Evolutionary conservation across 345 rosid species (phyloP), one percentile per base, ranked within the genome.

Genomic region (Arabidopsis suecica): DNA sequence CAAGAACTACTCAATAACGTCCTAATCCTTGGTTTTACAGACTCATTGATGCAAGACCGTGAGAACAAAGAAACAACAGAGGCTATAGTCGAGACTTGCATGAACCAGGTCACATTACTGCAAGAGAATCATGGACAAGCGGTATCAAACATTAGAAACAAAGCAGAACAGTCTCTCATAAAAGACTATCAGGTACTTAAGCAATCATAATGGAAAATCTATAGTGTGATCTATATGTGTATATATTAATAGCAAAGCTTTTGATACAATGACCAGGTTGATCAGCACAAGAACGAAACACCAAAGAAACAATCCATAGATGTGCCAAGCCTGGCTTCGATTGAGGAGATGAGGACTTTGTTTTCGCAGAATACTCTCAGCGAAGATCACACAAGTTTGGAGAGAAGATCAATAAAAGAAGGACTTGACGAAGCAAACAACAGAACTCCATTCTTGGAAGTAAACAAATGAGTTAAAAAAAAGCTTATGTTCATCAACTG

Each of bases 271-370:
- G 69, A 61, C 44, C 85, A 91, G 96, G 87, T 89, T 58, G 97
- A 89, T 76, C 77, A 84, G 65, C 77, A 72, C 18, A 80, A 82
- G 8, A 64, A 75, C 56, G 49, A 84, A 62, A 81, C 80, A 14
- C 93, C 91, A 11, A 81, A 84, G 79, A 89, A 81, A 77, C 83
- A 86, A 55, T 74, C 14, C 9, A 83, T 87, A 54, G 9, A 25
- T n/a, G 91, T 88, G 56, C 97, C 98, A 2, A 87, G 89, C 84
- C 61, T 86, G 74, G 82, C 79, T 8, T 87, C 91, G 10, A 89
- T 91, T 3, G 97, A 91, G 72, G 86, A 85, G 71, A 79, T 89
- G 96, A 85, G 86, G 78, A 81, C 77, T 2, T 49, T 72, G 14
- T 53, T 57, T 10, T 12, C 67, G 0, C 73, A 69, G 59, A 74